Evolutionary conservation across 176 grass and related monocot genomes (phyloP).

Genomic region (Oryza glumipatula): DNA sequence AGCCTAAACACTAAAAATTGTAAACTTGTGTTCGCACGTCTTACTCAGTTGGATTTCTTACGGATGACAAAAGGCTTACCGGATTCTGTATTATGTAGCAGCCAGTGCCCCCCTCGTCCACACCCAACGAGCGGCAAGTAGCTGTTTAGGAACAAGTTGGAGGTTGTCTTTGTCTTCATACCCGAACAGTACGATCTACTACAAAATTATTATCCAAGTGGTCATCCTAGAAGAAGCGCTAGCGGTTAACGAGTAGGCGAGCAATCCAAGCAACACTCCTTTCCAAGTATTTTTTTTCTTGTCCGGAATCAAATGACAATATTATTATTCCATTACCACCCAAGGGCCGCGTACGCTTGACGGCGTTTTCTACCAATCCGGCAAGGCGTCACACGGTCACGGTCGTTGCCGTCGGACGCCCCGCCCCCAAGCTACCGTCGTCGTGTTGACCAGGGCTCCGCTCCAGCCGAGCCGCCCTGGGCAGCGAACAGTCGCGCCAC

Average conservation of each 20-base stretch:
- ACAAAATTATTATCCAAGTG: neutral
- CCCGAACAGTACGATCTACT: neutral
- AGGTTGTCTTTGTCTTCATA: constrained; percentile 17
- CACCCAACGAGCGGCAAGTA: neutral
- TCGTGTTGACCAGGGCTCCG: constrained; percentile 21
- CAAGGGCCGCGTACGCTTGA: no score
- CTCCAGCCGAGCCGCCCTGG: neutral
- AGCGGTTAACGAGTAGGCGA: neutral
- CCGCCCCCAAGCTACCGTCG: neutral
- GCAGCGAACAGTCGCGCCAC: constrained; percentile 11
- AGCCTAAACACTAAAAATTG: neutral
- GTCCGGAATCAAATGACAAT: no score
- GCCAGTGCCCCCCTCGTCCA: neutral
- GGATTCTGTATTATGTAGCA: neutral
- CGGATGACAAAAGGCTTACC: neutral
- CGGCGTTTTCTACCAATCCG: no score
- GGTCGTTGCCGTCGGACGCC: neutral
- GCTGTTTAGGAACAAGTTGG: neutral
- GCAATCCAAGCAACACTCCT: neutral
- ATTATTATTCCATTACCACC: no score
- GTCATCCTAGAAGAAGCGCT: neutral
- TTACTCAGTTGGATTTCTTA: neutral
- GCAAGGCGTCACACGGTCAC: neutral
- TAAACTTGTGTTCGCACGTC: neutral
- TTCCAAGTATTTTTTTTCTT: neutral